Evolutionary conservation across 1,284 basidiomycete genomes (phyloP).

Genomic region (Tilletia walkeri): DNA sequence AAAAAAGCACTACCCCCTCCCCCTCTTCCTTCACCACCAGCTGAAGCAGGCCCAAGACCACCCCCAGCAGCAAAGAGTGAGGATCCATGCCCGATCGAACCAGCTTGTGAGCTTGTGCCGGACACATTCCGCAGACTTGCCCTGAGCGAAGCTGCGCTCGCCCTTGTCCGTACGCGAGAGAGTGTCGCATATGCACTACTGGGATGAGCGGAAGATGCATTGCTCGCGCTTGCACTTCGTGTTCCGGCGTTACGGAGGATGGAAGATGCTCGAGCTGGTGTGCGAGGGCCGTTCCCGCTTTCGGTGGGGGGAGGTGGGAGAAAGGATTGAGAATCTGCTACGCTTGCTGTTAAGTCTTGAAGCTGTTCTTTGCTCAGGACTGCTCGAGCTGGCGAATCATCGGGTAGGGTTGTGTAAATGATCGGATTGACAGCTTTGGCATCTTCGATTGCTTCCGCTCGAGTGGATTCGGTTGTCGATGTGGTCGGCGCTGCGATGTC

Average conservation of each 20-base stretch:
- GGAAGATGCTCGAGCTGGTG: background rate
- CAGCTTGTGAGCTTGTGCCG: background rate
- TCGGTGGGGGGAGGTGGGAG: background rate
- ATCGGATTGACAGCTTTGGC: background rate
- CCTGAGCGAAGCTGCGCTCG: background rate
- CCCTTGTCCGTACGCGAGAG: background rate
- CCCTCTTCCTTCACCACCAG: background rate
- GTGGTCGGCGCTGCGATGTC: background rate
- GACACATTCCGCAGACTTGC: background rate
- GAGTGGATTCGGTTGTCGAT: background rate
- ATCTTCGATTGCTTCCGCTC: background rate
- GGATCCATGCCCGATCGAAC: background rate
- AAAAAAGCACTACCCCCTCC: background rate
- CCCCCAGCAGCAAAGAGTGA: background rate
- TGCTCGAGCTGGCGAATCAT: background rate
- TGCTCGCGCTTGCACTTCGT: conserved; percentile 3
- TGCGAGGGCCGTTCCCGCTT: background rate
- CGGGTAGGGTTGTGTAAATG: background rate
- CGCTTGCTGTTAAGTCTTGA: background rate
- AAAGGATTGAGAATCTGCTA: background rate
- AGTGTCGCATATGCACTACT: conserved; percentile 17
- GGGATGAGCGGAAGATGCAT: background rate
- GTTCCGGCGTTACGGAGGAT: background rate
- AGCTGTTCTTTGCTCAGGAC: background rate
- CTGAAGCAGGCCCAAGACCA: background rate